These are phyloP conservation scores for Blastobotrys capitulatus DNA, from an alignment of 1,139 yeast genomes.

Conservation along the genomic window DNA sequence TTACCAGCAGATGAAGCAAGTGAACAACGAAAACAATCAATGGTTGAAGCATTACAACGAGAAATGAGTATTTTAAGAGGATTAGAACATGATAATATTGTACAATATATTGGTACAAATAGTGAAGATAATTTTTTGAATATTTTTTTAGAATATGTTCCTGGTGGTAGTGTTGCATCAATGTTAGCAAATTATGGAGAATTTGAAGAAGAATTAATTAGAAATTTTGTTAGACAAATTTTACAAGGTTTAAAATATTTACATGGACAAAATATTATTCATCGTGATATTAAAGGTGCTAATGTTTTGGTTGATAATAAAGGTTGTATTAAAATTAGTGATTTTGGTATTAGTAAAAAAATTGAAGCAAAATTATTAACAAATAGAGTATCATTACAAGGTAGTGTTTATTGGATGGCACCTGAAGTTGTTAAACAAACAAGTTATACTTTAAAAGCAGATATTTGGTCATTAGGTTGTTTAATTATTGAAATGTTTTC, in stretches of 20 bases:
- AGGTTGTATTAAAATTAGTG: constrained; percentile 88
- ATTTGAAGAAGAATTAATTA: constrained; percentile 77
- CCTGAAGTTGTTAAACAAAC: constrained; percentile 95
- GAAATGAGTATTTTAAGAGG: constrained; percentile 78
- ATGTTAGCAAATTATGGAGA: constrained; percentile 83
- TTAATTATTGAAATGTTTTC: constrained; percentile 90
- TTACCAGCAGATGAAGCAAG: constrained; percentile 43
- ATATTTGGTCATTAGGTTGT: constrained; percentile 93
- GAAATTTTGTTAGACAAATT: constrained; percentile 76
- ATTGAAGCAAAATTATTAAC: constrained; percentile 68
- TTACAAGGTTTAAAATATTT: constrained; percentile 73
- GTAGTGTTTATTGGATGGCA: constrained; percentile 99
- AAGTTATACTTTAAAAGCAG: constrained; percentile 77
- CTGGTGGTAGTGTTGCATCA: constrained; percentile 95
- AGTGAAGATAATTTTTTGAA: constrained; percentile 83
- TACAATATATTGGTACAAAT: constrained; percentile 87
- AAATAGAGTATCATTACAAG: constrained; percentile 92
- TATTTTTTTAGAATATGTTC: constrained; percentile 97
- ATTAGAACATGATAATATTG: constrained; percentile 85
- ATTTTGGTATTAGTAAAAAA: constrained; percentile 97
- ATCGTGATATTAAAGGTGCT: constrained; percentile 94
- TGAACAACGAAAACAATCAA: constrained; percentile 46
- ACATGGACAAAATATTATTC: constrained; percentile 87
- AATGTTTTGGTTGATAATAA: constrained; percentile 84
- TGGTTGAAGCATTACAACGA: constrained; percentile 79